Evolutionary conservation across 192 early-diverging fungal genomes (phyloP), one percentile per base, ranked within the genome.

Genomic region (Umbelopsis isabellina): DNA sequence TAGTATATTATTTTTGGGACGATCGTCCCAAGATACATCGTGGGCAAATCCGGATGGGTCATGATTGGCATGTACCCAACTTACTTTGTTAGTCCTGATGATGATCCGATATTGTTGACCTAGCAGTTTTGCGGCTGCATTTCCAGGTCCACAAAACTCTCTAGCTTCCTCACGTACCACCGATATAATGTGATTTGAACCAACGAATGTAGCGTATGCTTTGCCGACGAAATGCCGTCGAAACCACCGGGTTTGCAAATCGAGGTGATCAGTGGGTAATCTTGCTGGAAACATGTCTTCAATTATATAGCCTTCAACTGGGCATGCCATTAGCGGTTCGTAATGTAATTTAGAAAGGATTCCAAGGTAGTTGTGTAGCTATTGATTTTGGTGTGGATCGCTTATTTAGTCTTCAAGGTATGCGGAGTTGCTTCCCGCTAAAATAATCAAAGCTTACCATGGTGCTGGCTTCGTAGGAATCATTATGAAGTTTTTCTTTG

Each of bases 21-120:
- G 37, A 41, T 41, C 37, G 2, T 41, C 37, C 37, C 2, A 10
- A 0, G 37, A 10, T 41, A 41, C 37, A 41, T 6, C 0, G 6
- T 41, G 37, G 10, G 6, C 37, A 6, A 41, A 2, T 41, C 37
- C 37, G 10, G 37, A 41, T 9, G 37, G 37, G 37, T 41, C 10
- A 41, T 41, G 37, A 41, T 41, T 2, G 5, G 37, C 37, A 55
- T 53, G 20, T 50, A 21, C 1, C 13, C 1, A 35, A 49, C 51
- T 47, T 72, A 78, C 76, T 47, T 72, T 68, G 65, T 65, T 72
- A 11, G 50, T 73, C 30, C 78, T 69, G 30, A 75, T 74, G n/a
- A 75, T 75, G 21, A 79, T 61, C 12, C 77, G 73, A 46, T 69
- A 79, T 65, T 75, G 73, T 30, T 66, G 55, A 7, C 69, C 68